These are phyloP conservation scores for Ophiostoma perfectum DNA, from an alignment of 2,329 filamentous ascomycete genomes.

Conservation along the genomic window DNA sequence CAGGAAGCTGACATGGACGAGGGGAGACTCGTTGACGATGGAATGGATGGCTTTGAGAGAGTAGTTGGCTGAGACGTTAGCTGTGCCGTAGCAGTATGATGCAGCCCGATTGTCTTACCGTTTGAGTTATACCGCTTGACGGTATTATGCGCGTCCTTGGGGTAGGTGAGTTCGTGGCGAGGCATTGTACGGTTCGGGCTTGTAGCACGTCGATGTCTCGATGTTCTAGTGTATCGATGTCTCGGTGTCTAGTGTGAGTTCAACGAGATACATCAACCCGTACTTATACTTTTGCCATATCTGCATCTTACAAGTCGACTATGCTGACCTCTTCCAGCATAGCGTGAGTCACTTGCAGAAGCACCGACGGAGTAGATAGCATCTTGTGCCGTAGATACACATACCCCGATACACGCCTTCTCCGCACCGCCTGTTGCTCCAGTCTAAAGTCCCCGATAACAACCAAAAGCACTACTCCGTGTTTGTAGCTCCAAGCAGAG, in stretches of 20 bases:
- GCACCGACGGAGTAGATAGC: too few relatives aligned
- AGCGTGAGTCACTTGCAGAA: not conserved
- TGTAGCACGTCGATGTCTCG: not conserved
- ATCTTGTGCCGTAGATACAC: not conserved
- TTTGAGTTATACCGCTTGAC: conserved; percentile 61
- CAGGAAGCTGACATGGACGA: conserved; percentile 77
- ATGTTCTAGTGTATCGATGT: too few relatives aligned
- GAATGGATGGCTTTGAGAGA: conserved; percentile 65
- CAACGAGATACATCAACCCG: not conserved
- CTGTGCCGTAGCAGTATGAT: not conserved
- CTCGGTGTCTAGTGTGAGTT: not conserved
- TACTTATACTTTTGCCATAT: conserved; percentile 9
- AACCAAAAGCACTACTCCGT: not conserved
- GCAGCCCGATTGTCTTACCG: conserved; percentile 41
- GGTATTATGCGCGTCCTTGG: conserved; percentile 57
- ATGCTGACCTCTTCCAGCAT: not conserved
- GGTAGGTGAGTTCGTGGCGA: conserved; percentile 50
- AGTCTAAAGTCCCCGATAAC: not conserved
- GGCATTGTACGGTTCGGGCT: conserved; percentile 36
- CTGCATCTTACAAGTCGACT: not conserved
- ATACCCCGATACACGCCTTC: not conserved
- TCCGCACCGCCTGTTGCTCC: not conserved
- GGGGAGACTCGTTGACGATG: conserved; percentile 67
- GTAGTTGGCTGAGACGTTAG: conserved; percentile 55
- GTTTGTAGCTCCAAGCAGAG: not conserved